Evolutionary conservation across 83 land plant species (phyloP).

Genomic region (Isoetes engelmannii): DNA sequence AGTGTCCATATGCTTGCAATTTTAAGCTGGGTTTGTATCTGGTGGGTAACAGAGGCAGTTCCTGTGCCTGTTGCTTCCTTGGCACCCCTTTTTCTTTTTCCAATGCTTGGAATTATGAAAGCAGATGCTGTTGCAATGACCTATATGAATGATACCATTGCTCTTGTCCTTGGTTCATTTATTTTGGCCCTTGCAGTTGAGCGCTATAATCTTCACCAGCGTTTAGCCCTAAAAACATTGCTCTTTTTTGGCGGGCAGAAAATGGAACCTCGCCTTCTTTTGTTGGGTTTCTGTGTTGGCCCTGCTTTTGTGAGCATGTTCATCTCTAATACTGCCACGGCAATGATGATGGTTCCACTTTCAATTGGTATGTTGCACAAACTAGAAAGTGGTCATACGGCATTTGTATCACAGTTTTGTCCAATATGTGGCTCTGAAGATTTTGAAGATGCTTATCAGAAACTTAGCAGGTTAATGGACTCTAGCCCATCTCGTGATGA

Average conservation of each 20-base stretch:
- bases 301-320: slow-evolving; percentile 84
- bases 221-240: slow-evolving; percentile 73
- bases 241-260: slow-evolving; percentile 58
- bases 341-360: slow-evolving; percentile 87
- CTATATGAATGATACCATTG: slow-evolving; percentile 68
- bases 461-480: too few species aligned
- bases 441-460: not conserved
- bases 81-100: slow-evolving; percentile 75
- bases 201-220: slow-evolving; percentile 58
- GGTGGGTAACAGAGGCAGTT: slow-evolving; percentile 91
- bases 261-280: slow-evolving; percentile 52
- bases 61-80: slow-evolving; percentile 76
- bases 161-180: slow-evolving; percentile 76
- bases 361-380: slow-evolving; percentile 62
- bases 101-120: slow-evolving; percentile 44
- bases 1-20: slow-evolving; percentile 48
- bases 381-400: slow-evolving; percentile 14
- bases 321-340: slow-evolving; percentile 82
- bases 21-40: slow-evolving; percentile 62
- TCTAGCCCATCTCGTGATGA: too few species aligned
- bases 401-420: slow-evolving; percentile 22
- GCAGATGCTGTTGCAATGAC: slow-evolving; percentile 60
- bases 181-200: slow-evolving; percentile 75
- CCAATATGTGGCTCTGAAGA: slow-evolving; percentile 9
- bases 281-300: slow-evolving; percentile 73